Conservation (phyloP, 257 asterid genomes). For the Verbascum thapsus region DNA sequence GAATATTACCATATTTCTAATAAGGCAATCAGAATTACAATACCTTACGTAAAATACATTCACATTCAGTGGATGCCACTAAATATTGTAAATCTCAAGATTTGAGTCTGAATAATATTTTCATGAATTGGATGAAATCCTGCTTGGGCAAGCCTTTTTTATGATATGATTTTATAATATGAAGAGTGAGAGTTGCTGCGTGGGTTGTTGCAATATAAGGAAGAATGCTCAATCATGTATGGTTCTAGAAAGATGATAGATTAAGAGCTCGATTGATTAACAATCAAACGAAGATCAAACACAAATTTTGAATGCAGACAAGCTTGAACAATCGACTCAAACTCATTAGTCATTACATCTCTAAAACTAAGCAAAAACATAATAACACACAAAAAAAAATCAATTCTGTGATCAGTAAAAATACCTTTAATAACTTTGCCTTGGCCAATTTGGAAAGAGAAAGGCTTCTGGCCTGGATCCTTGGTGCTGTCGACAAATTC, state of each 20-base stretch:
- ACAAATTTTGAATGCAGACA: too few species aligned
- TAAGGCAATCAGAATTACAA: slow-evolving; percentile 11
- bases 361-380: background rate
- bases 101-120: background rate
- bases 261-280: too few species aligned
- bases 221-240: slow-evolving; percentile 5
- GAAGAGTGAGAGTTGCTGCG: background rate
- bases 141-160: background rate
- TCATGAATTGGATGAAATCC: background rate
- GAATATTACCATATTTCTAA: background rate
- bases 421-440: slow-evolving; percentile 92
- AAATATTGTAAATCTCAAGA: background rate
- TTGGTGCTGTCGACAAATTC: slow-evolving; percentile 66
- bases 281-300: too few species aligned
- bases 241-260: slow-evolving; percentile 1
- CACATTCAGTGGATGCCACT: background rate
- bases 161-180: background rate
- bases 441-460: slow-evolving; percentile 75
- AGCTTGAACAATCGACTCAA: too few species aligned
- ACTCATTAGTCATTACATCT: too few species aligned
- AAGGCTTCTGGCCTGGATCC: slow-evolving; percentile 94
- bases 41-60: background rate
- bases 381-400: slow-evolving; percentile 1
- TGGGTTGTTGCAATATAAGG: background rate
- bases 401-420: background rate